phyloP scores from a whole-genome alignment of 805 yeast species.

The Wickerhamiella galacta region DNA sequence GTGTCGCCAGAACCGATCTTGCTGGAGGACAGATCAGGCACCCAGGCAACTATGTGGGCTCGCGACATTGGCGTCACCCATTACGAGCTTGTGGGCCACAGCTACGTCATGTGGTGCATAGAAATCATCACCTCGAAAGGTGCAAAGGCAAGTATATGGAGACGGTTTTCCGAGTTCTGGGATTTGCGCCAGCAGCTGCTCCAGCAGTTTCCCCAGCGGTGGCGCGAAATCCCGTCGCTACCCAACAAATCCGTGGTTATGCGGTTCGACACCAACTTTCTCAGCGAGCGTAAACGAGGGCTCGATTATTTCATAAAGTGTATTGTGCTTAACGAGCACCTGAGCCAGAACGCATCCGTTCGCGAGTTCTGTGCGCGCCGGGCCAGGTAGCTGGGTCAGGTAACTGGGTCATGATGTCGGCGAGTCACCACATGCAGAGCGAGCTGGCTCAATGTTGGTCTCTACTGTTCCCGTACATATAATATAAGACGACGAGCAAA shows the following conservation, averaged over 20 bases:
- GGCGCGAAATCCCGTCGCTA: conserved; percentile 27
- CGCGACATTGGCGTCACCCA: conserved; percentile 24
- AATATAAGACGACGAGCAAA: too few species aligned
- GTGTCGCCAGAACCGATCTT: conserved; percentile 13
- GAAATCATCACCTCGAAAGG: conserved; percentile 23
- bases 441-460: too few species aligned
- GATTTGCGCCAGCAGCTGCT: conserved; percentile 28
- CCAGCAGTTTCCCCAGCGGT: conserved; percentile 23
- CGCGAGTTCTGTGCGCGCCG: conserved; percentile 16
- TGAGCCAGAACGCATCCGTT: conserved; percentile 22
- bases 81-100: conserved; percentile 27
- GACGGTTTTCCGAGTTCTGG: conserved; percentile 51
- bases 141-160: conserved; percentile 29
- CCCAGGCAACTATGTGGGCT: conserved; percentile 23
- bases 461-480: too few species aligned
- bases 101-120: conserved; percentile 30
- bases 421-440: too few species aligned
- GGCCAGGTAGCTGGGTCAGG: too few species aligned
- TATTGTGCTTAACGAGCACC: conserved; percentile 28
- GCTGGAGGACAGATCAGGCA: conserved; percentile 13
- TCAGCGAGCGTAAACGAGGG: conserved; percentile 26
- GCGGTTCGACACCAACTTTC: conserved; percentile 21
- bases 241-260: conserved; percentile 29
- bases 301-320: conserved; percentile 30
- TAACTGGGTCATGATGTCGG: too few species aligned